Percentiles rank a stretch among this genome's conserved stretches.
Conservation (phyloP, 176 grass and related monocot genomes). For the Oryza glumipatula region DNA sequence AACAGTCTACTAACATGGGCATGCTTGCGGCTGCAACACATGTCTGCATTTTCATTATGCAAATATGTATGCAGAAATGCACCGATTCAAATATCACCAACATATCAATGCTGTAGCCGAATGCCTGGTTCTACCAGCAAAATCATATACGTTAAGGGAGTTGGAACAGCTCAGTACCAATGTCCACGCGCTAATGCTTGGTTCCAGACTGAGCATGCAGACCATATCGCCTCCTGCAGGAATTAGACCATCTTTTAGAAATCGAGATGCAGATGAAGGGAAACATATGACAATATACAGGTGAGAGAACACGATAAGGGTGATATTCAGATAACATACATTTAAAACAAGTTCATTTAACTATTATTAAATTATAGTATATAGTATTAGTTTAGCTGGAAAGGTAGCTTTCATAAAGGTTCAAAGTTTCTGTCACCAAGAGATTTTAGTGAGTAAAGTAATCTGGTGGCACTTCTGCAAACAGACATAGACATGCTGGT, state of each 20-base stretch:
- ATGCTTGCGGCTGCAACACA: background rate
- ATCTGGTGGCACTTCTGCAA: background rate
- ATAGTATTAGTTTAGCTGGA: background rate
- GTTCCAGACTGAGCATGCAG: background rate
- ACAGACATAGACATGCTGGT: background rate
- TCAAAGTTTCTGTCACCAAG: background rate
- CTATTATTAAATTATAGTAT: background rate
- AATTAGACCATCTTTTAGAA: background rate
- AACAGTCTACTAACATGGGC: background rate
- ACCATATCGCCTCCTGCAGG: constrained; percentile 11
- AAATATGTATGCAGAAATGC: background rate
- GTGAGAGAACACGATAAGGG: background rate
- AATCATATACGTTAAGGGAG: background rate
- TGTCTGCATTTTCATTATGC: background rate
- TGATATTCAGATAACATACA: background rate
- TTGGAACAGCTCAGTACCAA: background rate
- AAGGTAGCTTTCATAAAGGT: background rate
- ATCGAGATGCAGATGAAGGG: background rate
- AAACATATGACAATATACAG: background rate
- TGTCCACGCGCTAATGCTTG: background rate
- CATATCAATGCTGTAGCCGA: background rate
- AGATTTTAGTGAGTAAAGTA: background rate
- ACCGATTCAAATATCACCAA: background rate
- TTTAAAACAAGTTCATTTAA: background rate
- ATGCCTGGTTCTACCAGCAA: background rate